Base-by-base conservation (phyloP, 805 yeast species). In the Ogataea sp. region DNA sequence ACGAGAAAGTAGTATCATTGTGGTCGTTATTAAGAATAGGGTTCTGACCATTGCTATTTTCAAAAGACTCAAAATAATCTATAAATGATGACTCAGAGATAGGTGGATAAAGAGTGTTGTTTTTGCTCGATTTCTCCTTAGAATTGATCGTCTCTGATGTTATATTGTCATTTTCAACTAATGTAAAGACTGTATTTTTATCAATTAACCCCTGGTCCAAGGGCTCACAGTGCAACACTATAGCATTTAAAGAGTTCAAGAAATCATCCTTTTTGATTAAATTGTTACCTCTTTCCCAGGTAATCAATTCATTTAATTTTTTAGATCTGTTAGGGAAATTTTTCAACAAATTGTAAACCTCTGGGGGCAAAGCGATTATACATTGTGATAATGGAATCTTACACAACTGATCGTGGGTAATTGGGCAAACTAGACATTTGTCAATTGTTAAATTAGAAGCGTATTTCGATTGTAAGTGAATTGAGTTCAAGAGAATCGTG, bases 221-320 rank as follows among this genome's bases (percentile, higher is more conserved):
- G 0, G 95, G 95, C 48, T 84, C 94, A 53, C 87, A 75, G 20
- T 79, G 68, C 3, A 73, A 48, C 3, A 85, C 69, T 6, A 51
- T 50, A 17, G 83, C 83, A 44, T 70, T 68, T 16, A 75, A 49
- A 4, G 33, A 30, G 18, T 4, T 16, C 3, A 30, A 3, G 7
- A 30, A 18, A 30, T 30, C 33, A 30, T 30, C 18, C 11, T 30
- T 30, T n/a, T 30, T 30, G 7, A 30, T 15, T 17, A 30, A 18
- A 6, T 17, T 16, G 11, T 30, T 30, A 3, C 33, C 33, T 16
- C 18, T 30, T 18, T 30, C 33, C 6, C 7, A 17, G 4, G 16
- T n/a, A 30, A 30, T 30, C n/a, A 30, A 18, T 6, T 30, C 21
- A 15, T 17, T 8, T 20, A 20, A 20, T 32, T 32, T 50, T 32